Percentiles rank a stretch among this genome's conserved stretches.
Conservation (phyloP, 192 early-diverging fungal species). For the Geranomyces michiganensis region DNA sequence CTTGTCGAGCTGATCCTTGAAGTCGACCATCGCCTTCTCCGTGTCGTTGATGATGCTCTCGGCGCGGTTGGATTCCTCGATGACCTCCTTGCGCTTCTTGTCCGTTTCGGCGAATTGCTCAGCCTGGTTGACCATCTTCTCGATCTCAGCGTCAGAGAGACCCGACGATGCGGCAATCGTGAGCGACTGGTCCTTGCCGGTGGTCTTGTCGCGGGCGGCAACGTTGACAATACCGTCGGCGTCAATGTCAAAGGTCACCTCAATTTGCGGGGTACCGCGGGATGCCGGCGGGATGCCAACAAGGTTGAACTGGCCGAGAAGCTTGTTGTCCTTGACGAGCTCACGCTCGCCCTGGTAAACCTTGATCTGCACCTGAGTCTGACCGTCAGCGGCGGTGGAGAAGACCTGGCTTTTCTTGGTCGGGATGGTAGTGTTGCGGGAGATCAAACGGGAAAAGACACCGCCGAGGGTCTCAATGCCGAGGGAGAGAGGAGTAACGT, state of each 20-base stretch:
- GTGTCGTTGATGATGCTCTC: conserved; percentile 89
- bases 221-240: conserved; percentile 91
- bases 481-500: conserved; percentile 94
- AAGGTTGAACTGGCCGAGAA: conserved; percentile 94
- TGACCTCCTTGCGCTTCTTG: conserved; percentile 84
- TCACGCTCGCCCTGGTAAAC: conserved; percentile 98
- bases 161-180: conserved; percentile 91
- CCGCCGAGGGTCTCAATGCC: conserved; percentile 97
- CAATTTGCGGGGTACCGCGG: conserved; percentile 70
- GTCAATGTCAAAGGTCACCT: conserved; percentile 71
- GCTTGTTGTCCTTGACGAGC: conserved; percentile 92
- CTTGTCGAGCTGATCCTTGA: conserved; percentile 92
- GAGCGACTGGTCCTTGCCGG: conserved; percentile 85
- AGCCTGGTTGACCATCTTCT: conserved; percentile 87
- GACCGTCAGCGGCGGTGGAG: conserved; percentile 96
- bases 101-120: conserved; percentile 93
- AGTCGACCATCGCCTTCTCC: conserved; percentile 92
- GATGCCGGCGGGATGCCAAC: conserved; percentile 87
- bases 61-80: conserved; percentile 90
- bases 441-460: conserved; percentile 93
- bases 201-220: conserved; percentile 85
- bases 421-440: conserved; percentile 95
- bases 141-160: conserved; percentile 85
- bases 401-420: conserved; percentile 98
- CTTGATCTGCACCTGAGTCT: conserved; percentile 94